A percentile compares a stretch with the other conserved stretches of the same genome.
These are phyloP conservation scores for Xylaria castorea DNA, from an alignment of 495 filamentous ascomycete genomes.

Conservation along the genomic window DNA sequence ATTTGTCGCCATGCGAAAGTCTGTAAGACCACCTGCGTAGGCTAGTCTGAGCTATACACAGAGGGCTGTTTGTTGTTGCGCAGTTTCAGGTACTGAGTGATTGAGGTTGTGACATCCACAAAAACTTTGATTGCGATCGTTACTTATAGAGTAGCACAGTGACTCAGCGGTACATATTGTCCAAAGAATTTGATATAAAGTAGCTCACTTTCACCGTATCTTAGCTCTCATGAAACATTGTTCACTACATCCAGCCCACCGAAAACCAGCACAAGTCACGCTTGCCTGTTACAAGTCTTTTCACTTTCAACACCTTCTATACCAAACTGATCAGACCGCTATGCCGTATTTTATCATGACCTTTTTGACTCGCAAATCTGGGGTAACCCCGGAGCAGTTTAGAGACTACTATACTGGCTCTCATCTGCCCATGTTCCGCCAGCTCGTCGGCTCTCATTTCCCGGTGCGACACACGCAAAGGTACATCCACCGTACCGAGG, in stretches of 20 bases:
- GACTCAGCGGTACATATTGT: background rate
- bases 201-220: background rate
- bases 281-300: background rate
- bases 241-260: background rate
- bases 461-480: slow-evolving; percentile 37
- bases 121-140: background rate
- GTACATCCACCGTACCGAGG: slow-evolving; percentile 40
- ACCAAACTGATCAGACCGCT: background rate
- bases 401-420: slow-evolving; percentile 40
- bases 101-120: background rate
- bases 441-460: slow-evolving; percentile 39
- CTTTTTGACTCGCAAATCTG: slow-evolving; percentile 41
- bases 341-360: slow-evolving; percentile 35
- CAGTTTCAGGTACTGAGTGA: background rate
- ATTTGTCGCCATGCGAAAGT: background rate
- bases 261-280: background rate
- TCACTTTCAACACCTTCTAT: background rate
- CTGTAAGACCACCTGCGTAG: background rate
- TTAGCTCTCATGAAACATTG: background rate
- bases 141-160: background rate
- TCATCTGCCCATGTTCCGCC: slow-evolving; percentile 42
- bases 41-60: background rate
- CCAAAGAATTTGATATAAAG: background rate
- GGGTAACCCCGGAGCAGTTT: slow-evolving; percentile 42
- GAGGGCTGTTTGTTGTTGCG: background rate